Evolutionary conservation across 441 rosid genomes (phyloP).

Genomic region (Erodium moschatum): DNA sequence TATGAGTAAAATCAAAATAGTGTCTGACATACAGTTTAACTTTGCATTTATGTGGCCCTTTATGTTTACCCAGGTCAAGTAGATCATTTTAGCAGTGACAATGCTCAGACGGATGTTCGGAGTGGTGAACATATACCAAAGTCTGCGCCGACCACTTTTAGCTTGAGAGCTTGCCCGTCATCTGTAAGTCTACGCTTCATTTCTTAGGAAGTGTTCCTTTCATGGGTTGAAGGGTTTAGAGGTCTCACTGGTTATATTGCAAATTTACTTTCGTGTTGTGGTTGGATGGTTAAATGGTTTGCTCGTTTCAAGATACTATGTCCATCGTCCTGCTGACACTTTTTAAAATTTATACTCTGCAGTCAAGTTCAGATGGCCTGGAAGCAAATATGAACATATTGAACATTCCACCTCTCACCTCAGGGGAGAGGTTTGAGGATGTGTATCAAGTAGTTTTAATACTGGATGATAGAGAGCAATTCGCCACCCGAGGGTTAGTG

Average conservation of each 20-base stretch:
- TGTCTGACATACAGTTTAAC: neutral
- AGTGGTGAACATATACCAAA: slow-evolving; percentile 28
- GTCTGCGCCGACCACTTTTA: slow-evolving; percentile 25
- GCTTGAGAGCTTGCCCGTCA: slow-evolving; percentile 56
- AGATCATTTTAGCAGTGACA: slow-evolving; percentile 29
- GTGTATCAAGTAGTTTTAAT: slow-evolving; percentile 62
- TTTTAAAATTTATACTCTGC: slow-evolving; percentile 23
- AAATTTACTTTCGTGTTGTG: slow-evolving; percentile 5
- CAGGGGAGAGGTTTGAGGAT: slow-evolving; percentile 70
- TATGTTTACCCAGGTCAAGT: slow-evolving; percentile 35
- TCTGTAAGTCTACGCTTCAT: slow-evolving; percentile 40
- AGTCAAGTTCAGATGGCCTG: slow-evolving; percentile 29
- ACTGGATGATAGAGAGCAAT: slow-evolving; percentile 85
- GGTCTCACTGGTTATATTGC: slow-evolving; percentile 8
- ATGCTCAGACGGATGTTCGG: slow-evolving; percentile 27
- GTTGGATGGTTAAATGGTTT: neutral
- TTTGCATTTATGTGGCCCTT: slow-evolving; percentile 7
- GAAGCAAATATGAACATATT: slow-evolving; percentile 29
- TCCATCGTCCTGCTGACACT: slow-evolving; percentile 9
- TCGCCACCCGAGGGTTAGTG: slow-evolving; percentile 63
- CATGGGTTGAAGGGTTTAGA: neutral
- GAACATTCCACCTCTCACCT: slow-evolving; percentile 59
- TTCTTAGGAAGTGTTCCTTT: neutral
- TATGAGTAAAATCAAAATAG: neutral
- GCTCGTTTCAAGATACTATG: slow-evolving; percentile 4